These are phyloP conservation scores for Pseudogymnoascus sp. DNA, from an alignment of 2,329 filamentous ascomycete species.

Conservation along the genomic window DNA sequence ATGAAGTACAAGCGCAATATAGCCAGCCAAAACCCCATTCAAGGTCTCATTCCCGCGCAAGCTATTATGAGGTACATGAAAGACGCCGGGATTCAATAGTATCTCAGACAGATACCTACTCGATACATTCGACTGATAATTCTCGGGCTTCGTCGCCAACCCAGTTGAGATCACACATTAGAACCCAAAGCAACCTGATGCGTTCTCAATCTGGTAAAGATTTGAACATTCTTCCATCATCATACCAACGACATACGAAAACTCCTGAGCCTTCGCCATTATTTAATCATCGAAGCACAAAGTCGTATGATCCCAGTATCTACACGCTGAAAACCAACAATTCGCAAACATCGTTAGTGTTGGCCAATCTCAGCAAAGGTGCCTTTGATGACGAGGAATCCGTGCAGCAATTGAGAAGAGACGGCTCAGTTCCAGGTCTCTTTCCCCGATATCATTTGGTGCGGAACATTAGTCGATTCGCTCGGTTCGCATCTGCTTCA, in stretches of 20 bases:
- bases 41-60: constrained; percentile 38
- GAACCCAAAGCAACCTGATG: constrained; percentile 25
- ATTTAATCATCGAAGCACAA: constrained; percentile 24
- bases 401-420: constrained; percentile 27
- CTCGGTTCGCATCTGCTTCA: constrained; percentile 58
- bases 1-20: constrained; percentile 32
- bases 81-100: constrained; percentile 45
- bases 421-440: constrained; percentile 47
- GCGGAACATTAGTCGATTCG: constrained; percentile 55
- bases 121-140: constrained; percentile 39
- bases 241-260: constrained; percentile 9
- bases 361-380: constrained; percentile 19
- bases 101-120: constrained; percentile 48
- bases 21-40: constrained; percentile 17
- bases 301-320: constrained; percentile 38
- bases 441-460: constrained; percentile 53
- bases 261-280: constrained; percentile 15
- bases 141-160: constrained; percentile 39
- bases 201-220: constrained; percentile 31
- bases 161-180: constrained; percentile 25
- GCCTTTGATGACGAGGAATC: constrained; percentile 22
- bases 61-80: constrained; percentile 44
- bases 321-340: constrained; percentile 50
- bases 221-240: constrained; percentile 16
- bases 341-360: constrained; percentile 24